These are phyloP conservation scores for Blastobotrys aristatus DNA, from an alignment of 1,139 yeast genomes.

Conservation along the genomic window DNA sequence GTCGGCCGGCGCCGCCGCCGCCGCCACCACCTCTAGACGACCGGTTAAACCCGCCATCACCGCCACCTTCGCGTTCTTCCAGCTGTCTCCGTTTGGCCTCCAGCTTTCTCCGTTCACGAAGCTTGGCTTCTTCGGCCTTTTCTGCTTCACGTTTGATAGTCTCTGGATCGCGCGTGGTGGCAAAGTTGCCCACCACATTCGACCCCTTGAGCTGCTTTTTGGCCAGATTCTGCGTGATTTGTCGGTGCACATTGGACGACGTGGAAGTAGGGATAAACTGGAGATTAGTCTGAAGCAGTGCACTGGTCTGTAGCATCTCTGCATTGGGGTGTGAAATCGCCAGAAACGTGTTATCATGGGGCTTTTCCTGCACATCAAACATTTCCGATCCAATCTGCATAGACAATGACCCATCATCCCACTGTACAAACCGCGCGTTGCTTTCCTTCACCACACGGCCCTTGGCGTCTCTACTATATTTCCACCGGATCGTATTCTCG, in stretches of 20 bases:
- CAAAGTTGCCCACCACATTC: slow-evolving; percentile 61
- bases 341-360: slow-evolving; percentile 68
- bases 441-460: slow-evolving; percentile 70
- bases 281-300: slow-evolving; percentile 47
- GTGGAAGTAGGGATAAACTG: slow-evolving; percentile 87
- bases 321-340: slow-evolving; percentile 67
- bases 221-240: slow-evolving; percentile 72
- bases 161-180: slow-evolving; percentile 84
- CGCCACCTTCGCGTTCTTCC: slow-evolving; percentile 58
- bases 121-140: slow-evolving; percentile 53
- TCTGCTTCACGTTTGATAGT: slow-evolving; percentile 76
- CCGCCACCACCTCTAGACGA: slow-evolving; percentile 4
- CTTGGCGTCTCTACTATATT: slow-evolving; percentile 63
- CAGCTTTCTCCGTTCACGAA: slow-evolving; percentile 40
- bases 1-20: slow-evolving; percentile 33
- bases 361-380: slow-evolving; percentile 64
- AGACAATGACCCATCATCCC: slow-evolving; percentile 91
- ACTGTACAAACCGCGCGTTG: slow-evolving; percentile 81
- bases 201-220: slow-evolving; percentile 50
- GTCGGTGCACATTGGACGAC: slow-evolving; percentile 71
- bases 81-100: slow-evolving; percentile 58
- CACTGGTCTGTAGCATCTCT: slow-evolving; percentile 56
- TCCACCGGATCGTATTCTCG: slow-evolving; percentile 89
- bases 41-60: slow-evolving; percentile 8
- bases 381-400: slow-evolving; percentile 82